Evolutionary conservation across 306 rosid genomes (phyloP).

Genomic region (Glycine tomentella): DNA sequence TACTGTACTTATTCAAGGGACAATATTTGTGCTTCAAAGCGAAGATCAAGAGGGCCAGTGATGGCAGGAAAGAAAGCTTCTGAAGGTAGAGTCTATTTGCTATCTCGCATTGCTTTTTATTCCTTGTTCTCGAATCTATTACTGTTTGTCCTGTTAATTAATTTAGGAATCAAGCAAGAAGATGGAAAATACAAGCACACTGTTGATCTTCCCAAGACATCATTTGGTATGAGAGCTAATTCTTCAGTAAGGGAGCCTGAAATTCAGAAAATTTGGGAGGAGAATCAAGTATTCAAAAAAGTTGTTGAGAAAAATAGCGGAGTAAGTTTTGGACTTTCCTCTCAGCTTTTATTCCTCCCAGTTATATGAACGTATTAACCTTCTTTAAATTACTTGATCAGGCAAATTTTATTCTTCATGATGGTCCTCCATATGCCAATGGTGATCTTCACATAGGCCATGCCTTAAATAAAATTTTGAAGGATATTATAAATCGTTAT

Average conservation of each 20-base stretch:
- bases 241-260: conserved; percentile 86
- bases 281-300: conserved; percentile 79
- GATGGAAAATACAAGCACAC: conserved; percentile 98
- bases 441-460: conserved; percentile 99
- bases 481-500: conserved; percentile 95
- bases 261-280: conserved; percentile 94
- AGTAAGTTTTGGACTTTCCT: conserved; percentile 59
- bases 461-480: conserved; percentile 92
- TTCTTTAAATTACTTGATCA: conserved; percentile 52
- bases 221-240: conserved; percentile 95
- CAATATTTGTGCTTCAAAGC: conserved; percentile 67
- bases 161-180: conserved; percentile 76
- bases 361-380: conserved; percentile 44
- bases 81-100: conserved; percentile 60
- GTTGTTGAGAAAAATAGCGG: conserved; percentile 78
- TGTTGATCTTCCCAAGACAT: conserved; percentile 93
- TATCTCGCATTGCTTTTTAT: conserved; percentile 25
- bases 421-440: conserved; percentile 98
- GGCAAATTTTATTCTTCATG: conserved; percentile 91
- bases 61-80: conserved; percentile 89
- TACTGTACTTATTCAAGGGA: conserved; percentile 59
- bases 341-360: background rate
- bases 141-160: conserved; percentile 32
- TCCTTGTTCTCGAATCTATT: background rate
- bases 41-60: conserved; percentile 89